Evolutionary conservation across 495 filamentous ascomycete genomes (phyloP).

Genomic region (Achaetomiella virescens): DNA sequence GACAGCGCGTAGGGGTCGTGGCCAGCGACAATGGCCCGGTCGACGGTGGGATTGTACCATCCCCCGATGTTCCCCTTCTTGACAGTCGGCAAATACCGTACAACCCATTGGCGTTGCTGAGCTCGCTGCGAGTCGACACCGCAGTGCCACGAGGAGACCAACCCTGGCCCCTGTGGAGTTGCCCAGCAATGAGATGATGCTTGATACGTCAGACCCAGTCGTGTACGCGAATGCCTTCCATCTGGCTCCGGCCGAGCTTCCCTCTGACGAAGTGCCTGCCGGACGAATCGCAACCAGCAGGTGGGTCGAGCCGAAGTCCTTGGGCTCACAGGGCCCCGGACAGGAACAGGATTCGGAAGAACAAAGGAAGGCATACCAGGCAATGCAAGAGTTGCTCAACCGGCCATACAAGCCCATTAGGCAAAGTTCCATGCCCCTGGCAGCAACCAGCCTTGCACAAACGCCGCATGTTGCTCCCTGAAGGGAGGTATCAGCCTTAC

Average conservation of each 20-base stretch:
- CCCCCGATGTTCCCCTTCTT: conserved; percentile 13
- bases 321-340: not conserved
- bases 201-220: conserved; percentile 14
- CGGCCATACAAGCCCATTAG: conserved; percentile 6
- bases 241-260: conserved; percentile 30
- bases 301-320: conserved; percentile 9
- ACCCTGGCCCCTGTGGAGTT: conserved; percentile 42
- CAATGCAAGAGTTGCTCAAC: conserved; percentile 16
- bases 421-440: conserved; percentile 11
- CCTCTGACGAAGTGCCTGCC: conserved; percentile 10
- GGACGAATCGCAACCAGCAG: not conserved
- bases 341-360: not conserved
- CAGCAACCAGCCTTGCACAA: not conserved
- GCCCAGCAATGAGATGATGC: conserved; percentile 22
- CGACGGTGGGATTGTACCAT: not conserved
- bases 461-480: not conserved
- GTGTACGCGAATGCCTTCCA: conserved; percentile 23
- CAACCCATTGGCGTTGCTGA: conserved; percentile 42
- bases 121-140: conserved; percentile 30
- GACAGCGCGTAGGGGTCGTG: not conserved
- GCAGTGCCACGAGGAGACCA: conserved; percentile 30
- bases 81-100: conserved; percentile 14
- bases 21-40: not conserved
- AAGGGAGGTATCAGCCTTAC: conserved; percentile 29
- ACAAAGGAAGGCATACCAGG: conserved; percentile 7